These are phyloP conservation scores for Mycena vitilis DNA, from an alignment of 768 basidiomycete species.

Conservation along the genomic window DNA sequence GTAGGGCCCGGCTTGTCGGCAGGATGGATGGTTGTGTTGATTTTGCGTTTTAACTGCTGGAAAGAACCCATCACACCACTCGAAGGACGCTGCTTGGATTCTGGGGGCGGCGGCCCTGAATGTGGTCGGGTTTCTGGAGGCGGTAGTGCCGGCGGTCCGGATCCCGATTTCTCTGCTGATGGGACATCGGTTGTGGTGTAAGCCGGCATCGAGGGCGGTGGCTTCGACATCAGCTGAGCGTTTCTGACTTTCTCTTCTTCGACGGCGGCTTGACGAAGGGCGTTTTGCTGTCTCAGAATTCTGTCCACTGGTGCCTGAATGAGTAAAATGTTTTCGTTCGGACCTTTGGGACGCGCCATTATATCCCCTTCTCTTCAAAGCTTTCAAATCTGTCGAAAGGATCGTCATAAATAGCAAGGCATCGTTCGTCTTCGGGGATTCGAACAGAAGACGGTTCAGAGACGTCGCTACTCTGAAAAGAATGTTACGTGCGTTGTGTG, in stretches of 20 bases:
- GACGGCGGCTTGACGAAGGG: slow-evolving; percentile 64
- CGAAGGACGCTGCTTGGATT: slow-evolving; percentile 17
- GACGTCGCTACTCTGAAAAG: slow-evolving; percentile 82
- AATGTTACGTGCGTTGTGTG: slow-evolving; percentile 9
- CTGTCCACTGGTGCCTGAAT: slow-evolving; percentile 74
- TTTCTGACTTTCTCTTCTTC: slow-evolving; percentile 57
- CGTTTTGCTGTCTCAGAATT: slow-evolving; percentile 86
- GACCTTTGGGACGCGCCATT: slow-evolving; percentile 62
- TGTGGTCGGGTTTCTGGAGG: neutral
- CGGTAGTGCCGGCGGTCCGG: neutral
- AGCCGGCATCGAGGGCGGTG: slow-evolving; percentile 31
- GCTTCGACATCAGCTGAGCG: slow-evolving; percentile 43
- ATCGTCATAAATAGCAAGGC: slow-evolving; percentile 93
- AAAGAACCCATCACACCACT: slow-evolving; percentile 37
- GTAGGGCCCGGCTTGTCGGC: slow-evolving; percentile 20
- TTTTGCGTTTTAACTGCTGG: slow-evolving; percentile 45
- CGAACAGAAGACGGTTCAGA: slow-evolving; percentile 83
- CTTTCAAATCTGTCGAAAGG: slow-evolving; percentile 87
- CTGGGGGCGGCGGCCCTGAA: neutral
- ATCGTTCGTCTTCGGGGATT: slow-evolving; percentile 85
- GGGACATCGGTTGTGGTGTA: slow-evolving; percentile 25
- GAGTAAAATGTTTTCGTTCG: neutral
- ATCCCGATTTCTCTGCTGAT: slow-evolving; percentile 9
- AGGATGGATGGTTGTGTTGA: slow-evolving; percentile 38
- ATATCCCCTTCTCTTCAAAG: slow-evolving; percentile 86